These are phyloP conservation scores for Hyparrhenia diplandra DNA, from an alignment of 176 grass and related monocot genomes.

Conservation along the genomic window DNA sequence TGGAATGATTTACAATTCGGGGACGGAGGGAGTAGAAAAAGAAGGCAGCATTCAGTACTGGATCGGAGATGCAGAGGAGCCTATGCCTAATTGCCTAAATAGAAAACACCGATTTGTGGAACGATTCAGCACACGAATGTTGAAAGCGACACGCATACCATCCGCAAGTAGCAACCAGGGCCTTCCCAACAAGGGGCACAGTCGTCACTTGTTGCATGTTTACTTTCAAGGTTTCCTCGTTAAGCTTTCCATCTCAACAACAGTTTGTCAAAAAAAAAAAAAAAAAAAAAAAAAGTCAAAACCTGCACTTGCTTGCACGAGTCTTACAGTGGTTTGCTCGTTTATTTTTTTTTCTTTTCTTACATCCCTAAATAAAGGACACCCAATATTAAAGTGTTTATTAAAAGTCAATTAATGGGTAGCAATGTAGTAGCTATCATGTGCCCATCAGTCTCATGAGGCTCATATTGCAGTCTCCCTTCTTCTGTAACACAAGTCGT, in stretches of 20 bases:
- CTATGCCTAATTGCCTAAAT: not conserved
- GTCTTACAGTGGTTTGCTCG: not conserved
- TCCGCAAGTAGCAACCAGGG: not conserved
- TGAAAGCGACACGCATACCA: not conserved
- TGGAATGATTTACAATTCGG: too few relatives aligned
- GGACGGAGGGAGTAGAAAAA: too few relatives aligned
- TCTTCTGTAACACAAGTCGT: constrained; percentile 26
- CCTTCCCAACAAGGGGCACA: not conserved
- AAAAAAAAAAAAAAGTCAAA: too few relatives aligned
- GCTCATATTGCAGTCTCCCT: not conserved
- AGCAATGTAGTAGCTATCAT: constrained; percentile 33
- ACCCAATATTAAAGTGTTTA: not conserved
- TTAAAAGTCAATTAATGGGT: constrained; percentile 24
- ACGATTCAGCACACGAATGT: not conserved
- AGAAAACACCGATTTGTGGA: not conserved
- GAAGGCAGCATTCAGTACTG: not conserved
- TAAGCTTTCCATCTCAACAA: not conserved
- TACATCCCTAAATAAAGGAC: not conserved
- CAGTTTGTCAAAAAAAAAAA: too few relatives aligned
- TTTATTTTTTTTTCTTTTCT: not conserved
- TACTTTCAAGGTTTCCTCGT: not conserved
- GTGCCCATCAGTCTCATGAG: constrained; percentile 19
- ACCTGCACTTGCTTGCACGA: not conserved
- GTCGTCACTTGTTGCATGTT: not conserved
- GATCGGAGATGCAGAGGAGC: not conserved